Conservation (phyloP, 495 filamentous ascomycete genomes). For the Eremomyces bilateralis region DNA sequence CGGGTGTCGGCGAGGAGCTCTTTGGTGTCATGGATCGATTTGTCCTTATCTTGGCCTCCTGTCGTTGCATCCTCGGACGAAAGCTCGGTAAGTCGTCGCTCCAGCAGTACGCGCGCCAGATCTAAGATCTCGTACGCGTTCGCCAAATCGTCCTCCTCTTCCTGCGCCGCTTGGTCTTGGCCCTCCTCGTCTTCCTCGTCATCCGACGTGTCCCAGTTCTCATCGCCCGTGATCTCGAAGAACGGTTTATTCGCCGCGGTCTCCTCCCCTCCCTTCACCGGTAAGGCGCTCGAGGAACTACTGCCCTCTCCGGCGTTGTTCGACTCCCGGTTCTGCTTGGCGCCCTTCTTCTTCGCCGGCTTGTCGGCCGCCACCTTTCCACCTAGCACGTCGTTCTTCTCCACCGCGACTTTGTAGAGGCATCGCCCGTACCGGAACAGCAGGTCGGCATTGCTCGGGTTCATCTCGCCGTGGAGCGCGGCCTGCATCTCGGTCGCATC, state of each 20-base stretch:
- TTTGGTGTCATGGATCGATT: constrained; percentile 35
- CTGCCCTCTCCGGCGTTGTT: constrained; percentile 8
- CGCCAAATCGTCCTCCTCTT: constrained; percentile 72
- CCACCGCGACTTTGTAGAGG: constrained; percentile 78
- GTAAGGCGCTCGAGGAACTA: constrained; percentile 12
- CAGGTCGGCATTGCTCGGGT: constrained; percentile 71
- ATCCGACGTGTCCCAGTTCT: constrained; percentile 63
- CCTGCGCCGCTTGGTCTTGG: constrained; percentile 12
- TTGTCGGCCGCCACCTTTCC: constrained; percentile 45
- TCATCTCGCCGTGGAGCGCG: constrained; percentile 77
- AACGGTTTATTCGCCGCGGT: constrained; percentile 37
- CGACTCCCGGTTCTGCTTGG: constrained; percentile 5
- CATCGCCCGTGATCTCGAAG: constrained; percentile 86
- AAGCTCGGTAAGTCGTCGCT: constrained; percentile 31
- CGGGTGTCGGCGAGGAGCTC: constrained; percentile 78
- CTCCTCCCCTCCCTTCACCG: constrained; percentile 18
- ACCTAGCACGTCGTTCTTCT: constrained; percentile 85
- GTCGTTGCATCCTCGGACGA: constrained; percentile 20
- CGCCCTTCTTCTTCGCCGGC: constrained; percentile 10
- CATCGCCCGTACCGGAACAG: constrained; percentile 85
- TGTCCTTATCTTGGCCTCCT: constrained; percentile 18
- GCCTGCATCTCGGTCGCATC: constrained; percentile 79
- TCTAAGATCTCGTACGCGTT: constrained; percentile 85
- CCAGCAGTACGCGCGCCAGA: constrained; percentile 61
- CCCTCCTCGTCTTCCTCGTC: constrained; percentile 41